Conservation (phyloP, 208 protist genomes). For the Acanthamoeba healyi region DNA sequence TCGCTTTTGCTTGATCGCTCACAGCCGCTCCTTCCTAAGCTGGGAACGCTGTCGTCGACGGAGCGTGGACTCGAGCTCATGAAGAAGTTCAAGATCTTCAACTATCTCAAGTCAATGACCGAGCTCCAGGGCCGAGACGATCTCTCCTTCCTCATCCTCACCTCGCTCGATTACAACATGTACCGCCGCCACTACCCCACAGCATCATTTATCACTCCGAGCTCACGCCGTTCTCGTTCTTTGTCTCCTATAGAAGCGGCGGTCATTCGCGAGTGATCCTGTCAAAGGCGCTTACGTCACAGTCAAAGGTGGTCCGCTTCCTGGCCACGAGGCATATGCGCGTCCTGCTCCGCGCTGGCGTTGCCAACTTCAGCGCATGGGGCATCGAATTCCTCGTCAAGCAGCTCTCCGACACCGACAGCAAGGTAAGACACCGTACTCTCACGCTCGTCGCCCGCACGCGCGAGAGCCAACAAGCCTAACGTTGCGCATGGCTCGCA, state of each 20-base stretch:
- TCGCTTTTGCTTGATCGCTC: neutral
- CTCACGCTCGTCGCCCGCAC: neutral
- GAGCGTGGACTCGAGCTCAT: conserved; percentile 78
- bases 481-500: neutral
- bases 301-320: conserved; percentile 73
- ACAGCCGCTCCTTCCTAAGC: neutral
- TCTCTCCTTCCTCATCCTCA: conserved; percentile 80
- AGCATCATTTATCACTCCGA: conserved; percentile 10
- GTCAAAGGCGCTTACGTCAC: conserved; percentile 58
- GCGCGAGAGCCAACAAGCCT: neutral
- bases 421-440: neutral
- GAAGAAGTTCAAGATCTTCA: conserved; percentile 78
- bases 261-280: conserved; percentile 64
- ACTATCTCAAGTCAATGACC: conserved; percentile 77
- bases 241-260: conserved; percentile 1
- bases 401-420: conserved; percentile 66
- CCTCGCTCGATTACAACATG: conserved; percentile 83
- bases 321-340: conserved; percentile 79
- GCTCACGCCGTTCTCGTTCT: neutral
- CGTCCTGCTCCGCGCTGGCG: conserved; percentile 80
- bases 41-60: conserved; percentile 55
- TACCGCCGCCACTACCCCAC: neutral
- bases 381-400: conserved; percentile 82
- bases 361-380: conserved; percentile 84
- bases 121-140: conserved; percentile 82